Evolutionary conservation across 176 grass and related monocot species (phyloP), one percentile per base, ranked within the genome.

Genomic region (Chrysopogon serrulatus): DNA sequence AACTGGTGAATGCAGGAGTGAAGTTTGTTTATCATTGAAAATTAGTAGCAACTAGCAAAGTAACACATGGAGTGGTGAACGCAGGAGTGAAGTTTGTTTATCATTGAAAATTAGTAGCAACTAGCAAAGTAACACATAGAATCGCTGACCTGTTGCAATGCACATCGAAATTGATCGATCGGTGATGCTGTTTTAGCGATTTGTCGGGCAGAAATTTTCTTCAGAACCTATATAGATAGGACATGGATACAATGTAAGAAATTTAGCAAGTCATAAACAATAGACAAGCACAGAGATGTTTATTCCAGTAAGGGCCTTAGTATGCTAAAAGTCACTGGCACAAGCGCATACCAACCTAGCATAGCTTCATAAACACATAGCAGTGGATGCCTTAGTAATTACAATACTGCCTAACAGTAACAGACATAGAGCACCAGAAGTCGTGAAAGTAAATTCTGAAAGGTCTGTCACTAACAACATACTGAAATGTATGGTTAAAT

Each of bases 171-270:
- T 92, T 96, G 90, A 83, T 99, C 86, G 35, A 99, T 62, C 0
- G 91, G 97, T 14, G 93, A 92, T 76, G 97, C 91, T 71, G 90
- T 94, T 79, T 94, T 96, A 28, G 91, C 88, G 68, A 96, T 83
- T 87, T 99, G 93, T 17, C 65, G 91, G 5, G 97, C 89, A 0
- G 91, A 96, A 23, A 91, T 78, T 87, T 94, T 96, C 83, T 96
- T 99, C 87, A 99, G 79, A 12, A 93, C 91, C 97, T 99, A 78
- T 41, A 80, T 30, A 47, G 33, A 59, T 39, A 74, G 18, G 51
- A 60, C 32, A 74, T 15, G 83, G 76, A 84, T 51, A 37, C 13
- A 54, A 78, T 41, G 32, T 12, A 33, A 36, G 45, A 33, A 63
- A 19, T 5, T 83, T 74, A 79, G 47, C 12, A 65, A 74, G 34